Conservation (phyloP, 192 early-diverging fungal genomes). For the Backusella westeae region DNA sequence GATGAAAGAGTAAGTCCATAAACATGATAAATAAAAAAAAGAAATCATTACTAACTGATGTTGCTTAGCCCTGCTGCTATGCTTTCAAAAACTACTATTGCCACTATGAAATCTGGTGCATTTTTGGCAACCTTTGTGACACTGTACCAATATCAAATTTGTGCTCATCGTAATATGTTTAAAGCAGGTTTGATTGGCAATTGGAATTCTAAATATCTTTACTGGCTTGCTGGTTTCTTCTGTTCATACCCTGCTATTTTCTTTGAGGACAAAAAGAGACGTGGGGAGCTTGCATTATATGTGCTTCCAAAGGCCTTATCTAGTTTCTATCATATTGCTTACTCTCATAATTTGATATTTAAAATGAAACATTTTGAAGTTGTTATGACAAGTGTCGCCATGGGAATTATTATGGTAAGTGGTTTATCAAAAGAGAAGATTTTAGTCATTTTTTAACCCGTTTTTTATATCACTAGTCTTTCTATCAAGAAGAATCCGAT, state of each 20-base stretch:
- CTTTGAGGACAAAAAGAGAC: slow-evolving; percentile 64
- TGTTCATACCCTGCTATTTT: slow-evolving; percentile 60
- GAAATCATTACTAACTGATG: not conserved
- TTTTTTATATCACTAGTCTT: slow-evolving; percentile 38
- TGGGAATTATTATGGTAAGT: slow-evolving; percentile 71
- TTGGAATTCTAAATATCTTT: slow-evolving; percentile 56
- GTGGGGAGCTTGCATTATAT: slow-evolving; percentile 76
- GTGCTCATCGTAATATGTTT: slow-evolving; percentile 60
- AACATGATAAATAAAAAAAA: not conserved
- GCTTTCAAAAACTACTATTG: slow-evolving; percentile 42
- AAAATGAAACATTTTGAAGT: slow-evolving; percentile 64
- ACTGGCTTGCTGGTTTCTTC: slow-evolving; percentile 62
- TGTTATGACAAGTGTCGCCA: slow-evolving; percentile 55
- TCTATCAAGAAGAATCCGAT: slow-evolving; percentile 60
- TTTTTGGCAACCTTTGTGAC: slow-evolving; percentile 66
- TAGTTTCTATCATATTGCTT: slow-evolving; percentile 64
- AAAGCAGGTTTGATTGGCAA: slow-evolving; percentile 30
- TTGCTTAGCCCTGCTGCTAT: slow-evolving; percentile 49
- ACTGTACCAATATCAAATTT: slow-evolving; percentile 69
- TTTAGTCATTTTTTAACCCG: not conserved
- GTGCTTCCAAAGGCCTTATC: slow-evolving; percentile 72
- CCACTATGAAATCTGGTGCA: slow-evolving; percentile 58
- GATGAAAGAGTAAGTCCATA: slow-evolving; percentile 51
- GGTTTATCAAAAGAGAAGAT: not conserved
- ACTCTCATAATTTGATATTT: slow-evolving; percentile 55